Evolutionary conservation across 2,329 filamentous ascomycete species (phyloP).

Genomic region (Knufia petricola): DNA sequence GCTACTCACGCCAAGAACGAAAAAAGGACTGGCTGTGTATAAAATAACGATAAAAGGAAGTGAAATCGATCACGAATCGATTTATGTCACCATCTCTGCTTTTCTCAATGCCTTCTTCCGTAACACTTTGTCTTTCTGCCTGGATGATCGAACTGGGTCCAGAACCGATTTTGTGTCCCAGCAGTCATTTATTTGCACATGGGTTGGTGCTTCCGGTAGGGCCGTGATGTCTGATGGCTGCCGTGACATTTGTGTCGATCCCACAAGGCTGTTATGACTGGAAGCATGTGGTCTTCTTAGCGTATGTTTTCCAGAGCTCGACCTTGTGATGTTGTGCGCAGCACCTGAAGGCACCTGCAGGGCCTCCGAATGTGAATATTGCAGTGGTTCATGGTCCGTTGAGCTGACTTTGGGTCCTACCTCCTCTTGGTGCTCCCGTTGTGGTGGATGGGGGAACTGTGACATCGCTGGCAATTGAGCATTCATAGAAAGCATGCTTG

Average conservation of each 20-base stretch:
- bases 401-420: background rate
- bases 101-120: conserved; percentile 6
- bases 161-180: conserved; percentile 4
- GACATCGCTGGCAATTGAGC: background rate
- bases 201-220: background rate
- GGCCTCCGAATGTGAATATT: background rate
- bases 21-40: conserved; percentile 2
- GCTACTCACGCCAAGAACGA: background rate
- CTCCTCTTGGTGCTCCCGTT: background rate
- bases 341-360: background rate
- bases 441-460: background rate
- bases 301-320: background rate
- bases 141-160: background rate
- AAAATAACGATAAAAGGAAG: background rate
- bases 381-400: background rate
- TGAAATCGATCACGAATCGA: background rate
- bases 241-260: background rate
- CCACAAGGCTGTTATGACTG: background rate
- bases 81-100: conserved; percentile 7
- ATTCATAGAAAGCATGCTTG: background rate
- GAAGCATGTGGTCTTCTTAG: background rate
- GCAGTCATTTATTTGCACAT: conserved; percentile 1
- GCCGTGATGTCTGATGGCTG: conserved; percentile 5
- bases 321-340: conserved; percentile 1
- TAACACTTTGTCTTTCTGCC: conserved; percentile 7